phyloP scores from a whole-genome alignment of 352 stramenopile genomes.

The Pythium myriotylum region DNA sequence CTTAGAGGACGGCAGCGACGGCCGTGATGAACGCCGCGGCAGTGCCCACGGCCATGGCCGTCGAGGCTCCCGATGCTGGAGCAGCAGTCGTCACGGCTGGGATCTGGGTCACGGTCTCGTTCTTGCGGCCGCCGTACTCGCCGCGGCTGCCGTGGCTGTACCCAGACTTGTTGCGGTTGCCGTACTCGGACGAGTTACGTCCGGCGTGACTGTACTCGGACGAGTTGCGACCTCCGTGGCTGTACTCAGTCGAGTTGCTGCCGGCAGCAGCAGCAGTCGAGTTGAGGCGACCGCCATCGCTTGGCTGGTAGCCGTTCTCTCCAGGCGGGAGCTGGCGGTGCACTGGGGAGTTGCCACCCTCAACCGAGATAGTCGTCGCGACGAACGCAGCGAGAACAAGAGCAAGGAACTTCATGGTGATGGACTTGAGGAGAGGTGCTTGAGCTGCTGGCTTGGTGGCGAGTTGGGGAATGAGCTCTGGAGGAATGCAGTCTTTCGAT shows the following conservation, averaged over 20 bases:
- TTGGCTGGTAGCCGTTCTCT: background rate
- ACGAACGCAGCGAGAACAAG: conserved; percentile 2
- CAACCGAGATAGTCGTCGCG: background rate
- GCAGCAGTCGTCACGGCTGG: background rate
- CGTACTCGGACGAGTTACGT: background rate
- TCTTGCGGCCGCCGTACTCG: no score
- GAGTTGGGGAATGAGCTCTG: conserved; percentile 5
- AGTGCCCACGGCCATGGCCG: background rate
- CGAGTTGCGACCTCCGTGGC: background rate
- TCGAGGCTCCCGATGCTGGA: conserved; percentile 1
- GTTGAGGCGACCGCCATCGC: background rate
- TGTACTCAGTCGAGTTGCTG: background rate
- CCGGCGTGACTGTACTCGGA: background rate
- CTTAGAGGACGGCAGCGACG: conserved; percentile 2
- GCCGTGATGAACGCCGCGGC: background rate
- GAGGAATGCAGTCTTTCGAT: background rate
- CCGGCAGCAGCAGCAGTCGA: background rate
- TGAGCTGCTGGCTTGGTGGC: background rate
- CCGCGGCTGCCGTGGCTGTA: no score
- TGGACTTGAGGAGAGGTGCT: background rate
- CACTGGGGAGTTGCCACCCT: background rate
- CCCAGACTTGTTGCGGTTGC: background rate
- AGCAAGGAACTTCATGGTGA: conserved; percentile 6
- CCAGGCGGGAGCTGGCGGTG: background rate
- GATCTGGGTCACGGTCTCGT: background rate